Evolutionary conservation across 331 rosid genomes (phyloP), one percentile per base, ranked within the genome.

Genomic region (Cydonia oblonga): DNA sequence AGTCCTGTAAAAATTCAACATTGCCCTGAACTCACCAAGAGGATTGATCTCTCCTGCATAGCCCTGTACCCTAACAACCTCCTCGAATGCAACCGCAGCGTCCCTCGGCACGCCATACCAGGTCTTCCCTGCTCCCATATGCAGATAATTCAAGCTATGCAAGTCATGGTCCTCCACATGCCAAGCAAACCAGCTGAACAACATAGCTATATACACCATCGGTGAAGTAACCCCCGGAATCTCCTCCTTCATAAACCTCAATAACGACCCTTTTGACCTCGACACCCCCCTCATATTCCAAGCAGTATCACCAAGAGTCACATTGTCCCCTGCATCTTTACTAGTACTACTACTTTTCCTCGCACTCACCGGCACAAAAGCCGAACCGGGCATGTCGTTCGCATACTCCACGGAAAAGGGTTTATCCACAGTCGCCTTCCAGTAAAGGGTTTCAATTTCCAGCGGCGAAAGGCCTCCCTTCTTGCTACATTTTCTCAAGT

Each of bases 101-200:
- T 93, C 98, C 44, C 86, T 84, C 0, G 98, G 97, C 26, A 93
- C 96, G 0, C 97, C 98, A 30, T 93, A 93, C 97, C 98, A 93
- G 1, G 98, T 93, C 81, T 93, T 93, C 14, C 92, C 90, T 0
- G 97, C 92, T 32, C 98, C 98, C 90, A 85, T 84, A 52, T 93
- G 97, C 79, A 90, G 78, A 74, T 87, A 93, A 80, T 90, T 93
- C 81, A 93, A 80, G 80, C 98, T 93, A 54, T 93, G 98, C 82
- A 93, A 71, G 85, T 93, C 98, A 73, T 93, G 98, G 68, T 93
- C 98, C 87, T 93, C 97, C 9, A 89, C 97, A 60, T 93, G 98
- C 98, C 97, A 93, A 59, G 98, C 98, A 66, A 93, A 93, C 98
- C 97, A 93, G 72, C 98, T 93, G 76, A 93, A 93, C 78, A 93